Conservation (phyloP, 176 grass and related monocot species). For the Aegilops tauschii region DNA sequence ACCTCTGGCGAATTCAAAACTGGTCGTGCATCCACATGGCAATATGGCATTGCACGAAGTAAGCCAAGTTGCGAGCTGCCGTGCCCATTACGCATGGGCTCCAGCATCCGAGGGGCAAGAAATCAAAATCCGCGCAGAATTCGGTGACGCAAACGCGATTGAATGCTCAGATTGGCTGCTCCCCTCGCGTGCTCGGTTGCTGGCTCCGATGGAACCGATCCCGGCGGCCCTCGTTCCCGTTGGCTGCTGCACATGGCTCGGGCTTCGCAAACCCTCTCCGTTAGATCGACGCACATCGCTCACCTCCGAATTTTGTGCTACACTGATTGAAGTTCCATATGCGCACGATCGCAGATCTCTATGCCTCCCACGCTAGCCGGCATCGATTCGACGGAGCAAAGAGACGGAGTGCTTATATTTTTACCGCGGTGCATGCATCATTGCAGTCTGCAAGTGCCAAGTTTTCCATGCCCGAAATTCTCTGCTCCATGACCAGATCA, state of each 20-base stretch:
- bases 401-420: background rate
- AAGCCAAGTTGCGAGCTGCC: slow-evolving; percentile 11
- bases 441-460: slow-evolving; percentile 4
- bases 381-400: slow-evolving; percentile 31
- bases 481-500: slow-evolving; percentile 1
- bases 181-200: background rate
- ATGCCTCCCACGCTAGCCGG: background rate
- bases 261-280: background rate
- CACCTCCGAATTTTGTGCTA: background rate
- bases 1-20: background rate
- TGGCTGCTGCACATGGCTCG: slow-evolving; percentile 11
- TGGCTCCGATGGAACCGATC: slow-evolving; percentile 11
- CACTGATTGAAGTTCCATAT: background rate
- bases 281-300: background rate
- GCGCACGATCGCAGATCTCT: slow-evolving; percentile 25
- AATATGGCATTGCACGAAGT: background rate
- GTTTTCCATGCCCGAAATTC: background rate
- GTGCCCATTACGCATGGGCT: slow-evolving; percentile 21
- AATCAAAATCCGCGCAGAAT: background rate
- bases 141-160: background rate
- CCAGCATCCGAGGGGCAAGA: background rate
- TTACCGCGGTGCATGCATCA: slow-evolving; percentile 9
- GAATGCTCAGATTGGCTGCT: background rate
- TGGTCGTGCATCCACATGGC: background rate
- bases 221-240: slow-evolving; percentile 22